Conservation (phyloP, 2,329 filamentous ascomycete genomes). For the Apiospora koreana region DNA sequence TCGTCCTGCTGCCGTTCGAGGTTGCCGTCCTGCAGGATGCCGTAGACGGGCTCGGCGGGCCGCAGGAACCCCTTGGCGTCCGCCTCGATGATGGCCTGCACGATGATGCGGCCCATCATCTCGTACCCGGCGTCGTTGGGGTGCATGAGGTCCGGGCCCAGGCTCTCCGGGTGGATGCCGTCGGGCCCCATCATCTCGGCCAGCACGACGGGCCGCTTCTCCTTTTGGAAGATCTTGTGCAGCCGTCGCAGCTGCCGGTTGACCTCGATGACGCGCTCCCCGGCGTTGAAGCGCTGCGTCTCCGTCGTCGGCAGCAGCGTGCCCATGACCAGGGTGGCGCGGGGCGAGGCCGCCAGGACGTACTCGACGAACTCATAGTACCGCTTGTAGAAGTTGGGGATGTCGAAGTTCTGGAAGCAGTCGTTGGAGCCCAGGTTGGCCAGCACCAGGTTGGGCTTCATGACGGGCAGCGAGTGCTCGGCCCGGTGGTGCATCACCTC, state of each 20-base stretch:
- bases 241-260: conserved; percentile 25
- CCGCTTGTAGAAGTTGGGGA: conserved; percentile 24
- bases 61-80: conserved; percentile 33
- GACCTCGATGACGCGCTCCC: conserved; percentile 20
- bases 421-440: conserved; percentile 28
- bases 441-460: conserved; percentile 26
- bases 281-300: conserved; percentile 15
- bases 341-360: conserved; percentile 21
- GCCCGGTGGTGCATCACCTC: conserved; percentile 25
- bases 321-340: conserved; percentile 25
- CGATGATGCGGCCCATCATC: conserved; percentile 36
- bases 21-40: conserved; percentile 34
- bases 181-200: conserved; percentile 26
- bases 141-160: conserved; percentile 25
- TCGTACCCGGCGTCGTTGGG: conserved; percentile 33
- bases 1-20: conserved; percentile 25
- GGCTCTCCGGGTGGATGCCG: conserved; percentile 21
- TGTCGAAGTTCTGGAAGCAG: conserved; percentile 25
- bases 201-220: conserved; percentile 24
- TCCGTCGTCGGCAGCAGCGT: conserved; percentile 26
- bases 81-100: conserved; percentile 34
- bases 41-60: conserved; percentile 28
- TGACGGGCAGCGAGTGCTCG: conserved; percentile 21
- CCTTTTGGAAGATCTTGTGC: conserved; percentile 20
- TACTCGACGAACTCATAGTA: conserved; percentile 27